Evolutionary conservation across 257 asterid species (phyloP).

Genomic region (Ilex aquifolium): DNA sequence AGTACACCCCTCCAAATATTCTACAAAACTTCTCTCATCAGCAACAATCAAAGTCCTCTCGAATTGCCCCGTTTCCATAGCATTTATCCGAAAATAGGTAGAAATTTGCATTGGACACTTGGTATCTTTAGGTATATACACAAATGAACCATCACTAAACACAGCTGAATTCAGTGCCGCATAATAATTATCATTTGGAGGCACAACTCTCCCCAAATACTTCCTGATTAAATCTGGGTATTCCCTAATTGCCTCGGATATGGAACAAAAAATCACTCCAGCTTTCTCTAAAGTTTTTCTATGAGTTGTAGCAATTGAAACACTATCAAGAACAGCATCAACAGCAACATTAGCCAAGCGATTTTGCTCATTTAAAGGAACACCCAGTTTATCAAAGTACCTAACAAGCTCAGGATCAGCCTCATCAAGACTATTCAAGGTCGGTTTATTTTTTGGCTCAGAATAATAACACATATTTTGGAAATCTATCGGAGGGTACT

Average conservation of each 20-base stretch:
- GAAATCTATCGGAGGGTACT: conserved; percentile 67
- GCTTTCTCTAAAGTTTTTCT: conserved; percentile 73
- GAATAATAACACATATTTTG: conserved; percentile 78
- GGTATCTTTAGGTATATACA: conserved; percentile 72
- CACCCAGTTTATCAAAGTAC: conserved; percentile 80
- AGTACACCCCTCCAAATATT: conserved; percentile 96
- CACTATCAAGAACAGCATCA: conserved; percentile 43
- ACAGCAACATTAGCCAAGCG: conserved; percentile 93
- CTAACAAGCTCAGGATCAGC: conserved; percentile 79
- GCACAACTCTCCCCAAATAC: conserved; percentile 82
- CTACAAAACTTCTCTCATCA: conserved; percentile 91
- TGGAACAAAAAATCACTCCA: conserved; percentile 91
- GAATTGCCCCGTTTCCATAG: conserved; percentile 95
- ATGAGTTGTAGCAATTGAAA: too few relatives aligned
- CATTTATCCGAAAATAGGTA: conserved; percentile 89
- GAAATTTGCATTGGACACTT: conserved; percentile 96
- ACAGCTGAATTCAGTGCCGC: conserved; percentile 88
- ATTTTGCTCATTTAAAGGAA: conserved; percentile 82
- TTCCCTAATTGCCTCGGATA: conserved; percentile 86
- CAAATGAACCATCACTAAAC: conserved; percentile 97
- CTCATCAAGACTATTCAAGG: conserved; percentile 81
- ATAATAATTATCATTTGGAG: conserved; percentile 80
- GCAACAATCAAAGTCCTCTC: conserved; percentile 94
- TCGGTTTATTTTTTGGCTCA: conserved; percentile 89
- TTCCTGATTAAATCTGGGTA: conserved; percentile 69